Percentiles rank a stretch among this genome's conserved stretches.
These are phyloP conservation scores for Delitschia confertaspora DNA, from an alignment of 495 filamentous ascomycete species.

Conservation along the genomic window DNA sequence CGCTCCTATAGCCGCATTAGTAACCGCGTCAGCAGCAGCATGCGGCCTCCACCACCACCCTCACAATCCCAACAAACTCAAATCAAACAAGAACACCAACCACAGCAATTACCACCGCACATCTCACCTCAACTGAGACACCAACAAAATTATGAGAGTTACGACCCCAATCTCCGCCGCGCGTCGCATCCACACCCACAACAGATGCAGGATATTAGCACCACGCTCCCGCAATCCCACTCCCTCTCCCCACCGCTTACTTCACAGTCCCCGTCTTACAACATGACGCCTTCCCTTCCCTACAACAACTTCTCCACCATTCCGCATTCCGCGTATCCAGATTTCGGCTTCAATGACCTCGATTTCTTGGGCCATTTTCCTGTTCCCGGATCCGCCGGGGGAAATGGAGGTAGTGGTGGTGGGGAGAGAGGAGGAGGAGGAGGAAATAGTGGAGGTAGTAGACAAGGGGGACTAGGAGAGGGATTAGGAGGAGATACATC, in stretches of 20 bases:
- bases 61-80: conserved; percentile 18
- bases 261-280: conserved; percentile 12
- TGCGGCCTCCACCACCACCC: conserved; percentile 32
- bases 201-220: background rate
- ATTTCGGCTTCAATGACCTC: conserved; percentile 33
- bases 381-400: conserved; percentile 12
- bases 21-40: conserved; percentile 33
- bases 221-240: background rate
- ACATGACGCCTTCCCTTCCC: conserved; percentile 16
- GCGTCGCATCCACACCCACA: conserved; percentile 5
- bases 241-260: conserved; percentile 1
- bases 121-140: conserved; percentile 15
- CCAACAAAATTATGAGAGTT: conserved; percentile 21
- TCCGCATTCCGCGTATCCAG: conserved; percentile 22
- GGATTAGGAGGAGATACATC: too few species aligned
- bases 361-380: conserved; percentile 31
- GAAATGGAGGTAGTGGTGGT: background rate
- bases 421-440: conserved; percentile 1
- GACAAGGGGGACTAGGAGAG: background rate
- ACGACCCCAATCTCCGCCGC: conserved; percentile 18
- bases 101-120: conserved; percentile 25
- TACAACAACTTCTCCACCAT: conserved; percentile 15
- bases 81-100: conserved; percentile 24
- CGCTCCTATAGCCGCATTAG: conserved; percentile 22
- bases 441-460: background rate